These are phyloP conservation scores for Diplodia intermedia DNA, from an alignment of 2,329 filamentous ascomycete genomes.

Conservation along the genomic window DNA sequence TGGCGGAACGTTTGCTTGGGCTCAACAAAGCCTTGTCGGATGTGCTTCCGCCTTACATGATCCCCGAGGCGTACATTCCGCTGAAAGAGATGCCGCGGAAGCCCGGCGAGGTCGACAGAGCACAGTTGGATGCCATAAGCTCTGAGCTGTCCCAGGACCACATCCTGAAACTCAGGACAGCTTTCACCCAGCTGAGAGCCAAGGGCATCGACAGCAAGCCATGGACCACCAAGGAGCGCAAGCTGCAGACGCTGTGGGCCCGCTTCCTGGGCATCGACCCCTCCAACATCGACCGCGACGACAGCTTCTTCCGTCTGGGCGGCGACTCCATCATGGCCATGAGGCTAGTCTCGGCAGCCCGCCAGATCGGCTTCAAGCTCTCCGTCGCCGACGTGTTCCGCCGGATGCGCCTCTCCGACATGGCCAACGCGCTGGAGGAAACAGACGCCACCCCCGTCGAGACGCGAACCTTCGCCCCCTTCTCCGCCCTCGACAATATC, in stretches of 20 bases:
- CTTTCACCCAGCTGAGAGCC: conserved; percentile 34
- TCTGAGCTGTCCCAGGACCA: conserved; percentile 34
- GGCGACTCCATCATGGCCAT: conserved; percentile 57
- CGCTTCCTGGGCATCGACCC: conserved; percentile 41
- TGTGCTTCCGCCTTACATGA: conserved; percentile 48
- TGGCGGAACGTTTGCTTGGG: conserved; percentile 1
- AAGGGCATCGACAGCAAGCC: conserved; percentile 4
- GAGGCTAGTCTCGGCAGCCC: conserved; percentile 51
- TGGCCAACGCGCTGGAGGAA: conserved; percentile 60
- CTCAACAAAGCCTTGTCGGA: conserved; percentile 31
- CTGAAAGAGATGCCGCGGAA: conserved; percentile 41
- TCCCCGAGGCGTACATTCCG: conserved; percentile 49
- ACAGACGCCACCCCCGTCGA: conserved; percentile 37
- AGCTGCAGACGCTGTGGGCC: conserved; percentile 39
- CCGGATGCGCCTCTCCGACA: conserved; percentile 55
- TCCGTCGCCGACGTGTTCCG: conserved; percentile 55
- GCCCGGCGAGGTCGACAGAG: background rate
- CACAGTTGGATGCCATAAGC: background rate
- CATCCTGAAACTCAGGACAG: conserved; percentile 37
- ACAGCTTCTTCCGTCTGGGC: conserved; percentile 56
- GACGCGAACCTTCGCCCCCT: conserved; percentile 52
- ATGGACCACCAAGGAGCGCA: conserved; percentile 39
- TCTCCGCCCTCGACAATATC: conserved; percentile 56
- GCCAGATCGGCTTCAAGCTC: conserved; percentile 46
- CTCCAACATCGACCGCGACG: conserved; percentile 46